Conservation (phyloP, 805 yeast genomes). For the Saccharomycopsis sp. region DNA sequence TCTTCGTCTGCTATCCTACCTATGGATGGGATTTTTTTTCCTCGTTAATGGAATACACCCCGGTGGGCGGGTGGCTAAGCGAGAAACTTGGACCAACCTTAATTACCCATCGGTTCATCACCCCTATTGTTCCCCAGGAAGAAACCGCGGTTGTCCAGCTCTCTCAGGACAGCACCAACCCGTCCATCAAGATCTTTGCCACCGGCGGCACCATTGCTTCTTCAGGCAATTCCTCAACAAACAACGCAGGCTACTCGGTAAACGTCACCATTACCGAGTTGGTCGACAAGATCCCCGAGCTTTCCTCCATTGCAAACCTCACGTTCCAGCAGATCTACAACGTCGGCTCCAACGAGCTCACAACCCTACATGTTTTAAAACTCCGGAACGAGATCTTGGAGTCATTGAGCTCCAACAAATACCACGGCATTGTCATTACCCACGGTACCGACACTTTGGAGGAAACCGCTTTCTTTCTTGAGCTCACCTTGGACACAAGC, state of each 20-base stretch:
- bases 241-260: conserved; percentile 20
- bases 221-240: conserved; percentile 14
- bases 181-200: conserved; percentile 20
- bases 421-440: conserved; percentile 41
- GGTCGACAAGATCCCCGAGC: conserved; percentile 18
- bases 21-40: too few species aligned
- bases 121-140: too few species aligned
- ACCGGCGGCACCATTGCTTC: conserved; percentile 22
- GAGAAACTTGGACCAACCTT: too few species aligned
- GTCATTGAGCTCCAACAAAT: conserved; percentile 17
- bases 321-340: conserved; percentile 20
- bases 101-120: too few species aligned
- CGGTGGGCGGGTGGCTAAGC: too few species aligned
- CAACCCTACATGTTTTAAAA: conserved; percentile 15
- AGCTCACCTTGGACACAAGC: conserved; percentile 31
- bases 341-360: conserved; percentile 19
- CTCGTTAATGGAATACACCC: too few species aligned
- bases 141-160: conserved; percentile 16
- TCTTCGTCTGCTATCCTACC: too few species aligned
- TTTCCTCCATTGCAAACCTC: conserved; percentile 14
- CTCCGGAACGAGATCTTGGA: conserved; percentile 16
- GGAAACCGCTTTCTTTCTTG: conserved; percentile 42
- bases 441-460: conserved; percentile 44
- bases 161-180: conserved; percentile 8
- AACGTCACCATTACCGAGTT: conserved; percentile 18